phyloP scores from a whole-genome alignment of 1,139 yeast species.

The Blastobotrys buckinghamii region DNA sequence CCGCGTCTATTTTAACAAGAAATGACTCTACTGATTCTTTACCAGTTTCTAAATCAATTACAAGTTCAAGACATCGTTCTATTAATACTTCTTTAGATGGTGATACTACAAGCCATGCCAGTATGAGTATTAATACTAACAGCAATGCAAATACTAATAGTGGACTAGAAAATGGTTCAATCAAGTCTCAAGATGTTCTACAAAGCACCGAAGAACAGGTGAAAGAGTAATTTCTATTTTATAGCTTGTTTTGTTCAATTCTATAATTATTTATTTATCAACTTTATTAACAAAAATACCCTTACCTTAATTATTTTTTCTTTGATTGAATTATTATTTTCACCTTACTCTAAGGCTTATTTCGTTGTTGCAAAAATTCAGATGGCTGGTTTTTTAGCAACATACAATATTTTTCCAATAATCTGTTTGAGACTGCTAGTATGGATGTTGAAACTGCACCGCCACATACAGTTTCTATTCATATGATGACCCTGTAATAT shows the following conservation, averaged over 20 bases:
- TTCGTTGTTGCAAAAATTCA: no score
- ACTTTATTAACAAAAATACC: no score
- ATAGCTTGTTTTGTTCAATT: neutral
- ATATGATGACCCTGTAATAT: no score
- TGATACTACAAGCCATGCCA: neutral
- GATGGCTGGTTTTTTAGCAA: no score
- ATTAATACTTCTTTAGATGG: slow-evolving; percentile 4
- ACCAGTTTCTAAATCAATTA: slow-evolving; percentile 11
- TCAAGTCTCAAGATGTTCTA: slow-evolving; percentile 3
- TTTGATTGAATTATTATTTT: no score
- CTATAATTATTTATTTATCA: neutral
- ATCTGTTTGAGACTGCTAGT: no score
- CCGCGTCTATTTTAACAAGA: slow-evolving; percentile 31
- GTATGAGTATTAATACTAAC: neutral
- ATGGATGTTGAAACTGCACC: no score
- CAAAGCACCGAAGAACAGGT: neutral
- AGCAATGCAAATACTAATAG: neutral
- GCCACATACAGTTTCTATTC: no score
- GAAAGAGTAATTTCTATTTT: neutral
- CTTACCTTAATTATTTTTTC: no score
- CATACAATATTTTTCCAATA: no score
- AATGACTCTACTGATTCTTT: slow-evolving; percentile 25
- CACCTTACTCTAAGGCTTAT: no score
- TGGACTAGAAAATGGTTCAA: slow-evolving; percentile 3
- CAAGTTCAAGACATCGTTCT: slow-evolving; percentile 12